Evolutionary conservation across 2,329 filamentous ascomycete genomes (phyloP).

Genomic region (Monosporascus sp.): DNA sequence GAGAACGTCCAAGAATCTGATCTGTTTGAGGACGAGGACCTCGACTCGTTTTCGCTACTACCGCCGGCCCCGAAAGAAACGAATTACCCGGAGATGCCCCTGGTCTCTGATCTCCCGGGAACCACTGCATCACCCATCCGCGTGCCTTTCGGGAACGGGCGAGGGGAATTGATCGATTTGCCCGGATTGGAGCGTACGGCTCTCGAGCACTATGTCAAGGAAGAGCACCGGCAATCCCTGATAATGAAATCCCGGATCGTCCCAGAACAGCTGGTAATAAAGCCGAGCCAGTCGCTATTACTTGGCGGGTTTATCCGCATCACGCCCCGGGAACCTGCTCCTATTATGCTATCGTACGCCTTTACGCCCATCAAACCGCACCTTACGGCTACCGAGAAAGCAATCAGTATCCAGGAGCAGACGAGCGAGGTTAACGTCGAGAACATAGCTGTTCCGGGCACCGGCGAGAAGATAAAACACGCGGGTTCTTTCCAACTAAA

Average conservation of each 20-base stretch:
- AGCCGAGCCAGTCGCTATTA: conserved; percentile 72
- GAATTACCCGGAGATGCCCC: conserved; percentile 75
- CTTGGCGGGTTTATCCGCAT: conserved; percentile 84
- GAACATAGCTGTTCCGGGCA: conserved; percentile 57
- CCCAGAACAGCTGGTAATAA: conserved; percentile 68
- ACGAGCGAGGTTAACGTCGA: conserved; percentile 53
- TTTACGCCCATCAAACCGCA: conserved; percentile 79
- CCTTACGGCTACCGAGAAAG: conserved; percentile 74
- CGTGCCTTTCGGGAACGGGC: conserved; percentile 79
- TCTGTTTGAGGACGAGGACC: conserved; percentile 11
- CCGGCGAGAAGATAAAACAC: conserved; percentile 53
- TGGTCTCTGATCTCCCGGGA: conserved; percentile 81
- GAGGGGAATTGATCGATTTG: conserved; percentile 88
- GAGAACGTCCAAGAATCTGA: conserved; percentile 23
- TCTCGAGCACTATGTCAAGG: conserved; percentile 65
- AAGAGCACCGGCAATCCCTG: conserved; percentile 59
- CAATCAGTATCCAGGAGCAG: conserved; percentile 65
- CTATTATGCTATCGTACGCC: conserved; percentile 72
- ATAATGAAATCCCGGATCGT: conserved; percentile 74
- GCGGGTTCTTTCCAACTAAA: conserved; percentile 72
- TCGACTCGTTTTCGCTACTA: conserved; percentile 54
- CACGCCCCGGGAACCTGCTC: conserved; percentile 62
- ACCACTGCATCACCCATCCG: conserved; percentile 95
- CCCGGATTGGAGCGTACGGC: conserved; percentile 75
- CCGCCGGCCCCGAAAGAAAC: conserved; percentile 70